Conservation (phyloP, 192 early-diverging fungal genomes). For the Podila epicladia region DNA sequence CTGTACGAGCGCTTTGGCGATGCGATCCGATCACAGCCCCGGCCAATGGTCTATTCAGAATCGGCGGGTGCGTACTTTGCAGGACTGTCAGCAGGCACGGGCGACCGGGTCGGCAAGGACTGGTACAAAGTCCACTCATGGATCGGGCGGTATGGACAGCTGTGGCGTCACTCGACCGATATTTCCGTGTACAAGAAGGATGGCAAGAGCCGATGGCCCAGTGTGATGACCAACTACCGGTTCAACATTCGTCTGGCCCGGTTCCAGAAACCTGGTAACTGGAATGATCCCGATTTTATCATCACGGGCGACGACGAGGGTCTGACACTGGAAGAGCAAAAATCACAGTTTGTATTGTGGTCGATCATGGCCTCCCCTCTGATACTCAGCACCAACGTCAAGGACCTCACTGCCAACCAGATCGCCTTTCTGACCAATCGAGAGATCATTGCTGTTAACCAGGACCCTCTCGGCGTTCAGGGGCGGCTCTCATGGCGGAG, state of each 20-base stretch:
- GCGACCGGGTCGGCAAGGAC: conserved; percentile 34
- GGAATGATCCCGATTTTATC: conserved; percentile 55
- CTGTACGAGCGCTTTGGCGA: conserved; percentile 29
- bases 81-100: conserved; percentile 39
- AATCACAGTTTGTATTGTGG: conserved; percentile 67
- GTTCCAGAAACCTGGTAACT: conserved; percentile 48
- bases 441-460: conserved; percentile 69
- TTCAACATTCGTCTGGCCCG: conserved; percentile 54
- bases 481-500: conserved; percentile 26
- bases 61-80: conserved; percentile 54
- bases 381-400: conserved; percentile 66
- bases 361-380: conserved; percentile 66
- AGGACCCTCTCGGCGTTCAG: conserved; percentile 62
- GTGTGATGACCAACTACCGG: conserved; percentile 49
- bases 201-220: conserved; percentile 39
- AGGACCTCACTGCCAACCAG: conserved; percentile 27
- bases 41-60: conserved; percentile 49
- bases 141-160: conserved; percentile 54
- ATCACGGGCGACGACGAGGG: conserved; percentile 55
- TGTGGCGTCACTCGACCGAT: conserved; percentile 53
- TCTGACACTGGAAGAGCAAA: conserved; percentile 46
- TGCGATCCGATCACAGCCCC: conserved; percentile 18
- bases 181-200: conserved; percentile 35
- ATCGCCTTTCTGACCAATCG: conserved; percentile 53
- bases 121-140: conserved; percentile 53